Conservation (phyloP, 805 yeast species). For the Yarrowia sp. region DNA sequence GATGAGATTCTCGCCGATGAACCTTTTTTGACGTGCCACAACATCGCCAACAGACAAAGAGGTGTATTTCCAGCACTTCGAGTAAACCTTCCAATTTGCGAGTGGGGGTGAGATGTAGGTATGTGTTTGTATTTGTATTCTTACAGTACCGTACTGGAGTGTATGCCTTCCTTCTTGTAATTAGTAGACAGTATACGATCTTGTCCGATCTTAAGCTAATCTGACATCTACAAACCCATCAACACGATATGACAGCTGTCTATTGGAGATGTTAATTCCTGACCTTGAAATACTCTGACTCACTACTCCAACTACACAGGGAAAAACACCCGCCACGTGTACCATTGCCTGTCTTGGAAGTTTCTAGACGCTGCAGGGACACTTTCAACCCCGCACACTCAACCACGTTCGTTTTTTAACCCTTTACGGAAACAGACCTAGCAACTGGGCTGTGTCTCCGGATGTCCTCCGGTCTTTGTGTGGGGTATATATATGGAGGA, state of each 20-base stretch:
- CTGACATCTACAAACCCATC: too few relatives aligned
- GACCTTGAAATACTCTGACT: background rate
- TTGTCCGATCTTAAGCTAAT: too few relatives aligned
- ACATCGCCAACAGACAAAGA: background rate
- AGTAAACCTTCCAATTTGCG: slow-evolving; percentile 6
- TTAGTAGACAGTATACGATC: too few relatives aligned
- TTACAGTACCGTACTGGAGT: too few relatives aligned
- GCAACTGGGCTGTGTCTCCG: background rate
- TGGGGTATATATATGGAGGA: background rate
- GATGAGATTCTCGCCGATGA: too few relatives aligned
- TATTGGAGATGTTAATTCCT: too few relatives aligned
- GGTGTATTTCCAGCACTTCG: too few relatives aligned
- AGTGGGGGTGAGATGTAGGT: too few relatives aligned
- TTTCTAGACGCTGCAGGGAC: slow-evolving; percentile 19
- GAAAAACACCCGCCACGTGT: background rate
- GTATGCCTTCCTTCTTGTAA: too few relatives aligned
- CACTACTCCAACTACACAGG: background rate
- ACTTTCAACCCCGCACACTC: background rate
- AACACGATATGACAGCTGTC: too few relatives aligned
- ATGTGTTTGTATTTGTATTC: too few relatives aligned
- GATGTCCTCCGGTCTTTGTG: background rate
- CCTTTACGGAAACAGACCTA: background rate
- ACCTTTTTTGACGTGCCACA: too few relatives aligned
- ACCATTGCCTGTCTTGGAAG: slow-evolving; percentile 8
- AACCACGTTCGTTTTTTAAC: background rate